phyloP scores from a whole-genome alignment of 306 rosid species.

The Mimosa pudica region DNA sequence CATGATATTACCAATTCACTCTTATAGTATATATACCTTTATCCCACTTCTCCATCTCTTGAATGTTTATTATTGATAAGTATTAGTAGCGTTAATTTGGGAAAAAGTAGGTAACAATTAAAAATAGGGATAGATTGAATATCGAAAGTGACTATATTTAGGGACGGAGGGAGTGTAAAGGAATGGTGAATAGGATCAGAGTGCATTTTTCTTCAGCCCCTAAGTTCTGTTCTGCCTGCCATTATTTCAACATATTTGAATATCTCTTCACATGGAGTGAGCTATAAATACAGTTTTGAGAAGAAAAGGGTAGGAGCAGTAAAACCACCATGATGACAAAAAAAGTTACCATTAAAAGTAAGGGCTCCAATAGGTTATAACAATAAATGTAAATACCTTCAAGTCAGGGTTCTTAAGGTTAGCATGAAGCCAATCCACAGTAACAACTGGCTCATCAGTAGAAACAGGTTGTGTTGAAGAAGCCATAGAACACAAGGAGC shows the following conservation, averaged over 20 bases:
- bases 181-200: neutral
- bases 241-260: neutral
- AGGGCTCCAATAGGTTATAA: neutral
- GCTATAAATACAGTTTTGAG: neutral
- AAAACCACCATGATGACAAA: neutral
- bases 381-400: constrained; percentile 55
- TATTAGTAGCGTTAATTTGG: too few relatives aligned
- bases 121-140: too few relatives aligned
- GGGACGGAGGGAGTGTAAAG: neutral
- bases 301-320: neutral
- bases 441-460: constrained; percentile 74
- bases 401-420: constrained; percentile 75
- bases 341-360: neutral
- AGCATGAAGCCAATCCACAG: constrained; percentile 85
- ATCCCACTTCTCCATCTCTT: too few relatives aligned
- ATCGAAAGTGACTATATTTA: too few relatives aligned
- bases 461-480: constrained; percentile 64
- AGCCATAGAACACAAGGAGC: constrained; percentile 57
- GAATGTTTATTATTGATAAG: too few relatives aligned
- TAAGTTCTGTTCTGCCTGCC: neutral
- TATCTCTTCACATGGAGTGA: neutral
- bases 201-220: neutral
- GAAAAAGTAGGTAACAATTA: too few relatives aligned
- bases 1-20: too few relatives aligned
- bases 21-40: too few relatives aligned